Evolutionary conservation across 2,329 filamentous ascomycete genomes (phyloP).

Genomic region (Arachnomyces sp.): DNA sequence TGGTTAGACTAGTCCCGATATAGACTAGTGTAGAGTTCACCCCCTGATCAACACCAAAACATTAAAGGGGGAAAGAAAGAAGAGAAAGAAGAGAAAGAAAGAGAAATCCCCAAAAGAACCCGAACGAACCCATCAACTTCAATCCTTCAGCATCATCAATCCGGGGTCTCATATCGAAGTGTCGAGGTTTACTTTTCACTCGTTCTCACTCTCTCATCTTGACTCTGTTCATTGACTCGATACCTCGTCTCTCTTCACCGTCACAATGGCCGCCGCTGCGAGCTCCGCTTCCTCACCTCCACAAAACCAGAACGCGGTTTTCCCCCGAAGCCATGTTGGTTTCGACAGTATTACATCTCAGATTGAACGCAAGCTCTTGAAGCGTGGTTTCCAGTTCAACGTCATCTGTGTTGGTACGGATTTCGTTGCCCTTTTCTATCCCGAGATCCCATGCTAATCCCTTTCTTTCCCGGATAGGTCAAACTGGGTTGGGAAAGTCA

Average conservation of each 20-base stretch:
- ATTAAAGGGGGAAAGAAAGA: constrained; percentile 6
- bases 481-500: constrained; percentile 97
- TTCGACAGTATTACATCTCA: constrained; percentile 99
- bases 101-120: too few species aligned
- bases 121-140: too few species aligned
- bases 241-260: constrained; percentile 12
- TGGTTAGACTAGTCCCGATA: constrained; percentile 20
- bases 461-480: constrained; percentile 50
- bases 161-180: neutral
- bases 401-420: constrained; percentile 95
- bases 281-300: constrained; percentile 23
- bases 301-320: constrained; percentile 47
- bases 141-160: neutral
- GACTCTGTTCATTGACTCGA: constrained; percentile 7
- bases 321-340: constrained; percentile 96
- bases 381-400: constrained; percentile 99
- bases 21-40: constrained; percentile 19
- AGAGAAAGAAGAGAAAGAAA: too few species aligned
- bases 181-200: constrained; percentile 9
- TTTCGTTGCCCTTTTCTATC: constrained; percentile 1
- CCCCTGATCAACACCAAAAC: constrained; percentile 29
- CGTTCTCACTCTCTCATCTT: constrained; percentile 6
- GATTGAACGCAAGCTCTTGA: constrained; percentile 98
- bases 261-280: constrained; percentile 9
- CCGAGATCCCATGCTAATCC: neutral